Evolutionary conservation across 78 protist genomes (phyloP).

Genomic region (slime mould (Dictyostelium discoideum)): DNA sequence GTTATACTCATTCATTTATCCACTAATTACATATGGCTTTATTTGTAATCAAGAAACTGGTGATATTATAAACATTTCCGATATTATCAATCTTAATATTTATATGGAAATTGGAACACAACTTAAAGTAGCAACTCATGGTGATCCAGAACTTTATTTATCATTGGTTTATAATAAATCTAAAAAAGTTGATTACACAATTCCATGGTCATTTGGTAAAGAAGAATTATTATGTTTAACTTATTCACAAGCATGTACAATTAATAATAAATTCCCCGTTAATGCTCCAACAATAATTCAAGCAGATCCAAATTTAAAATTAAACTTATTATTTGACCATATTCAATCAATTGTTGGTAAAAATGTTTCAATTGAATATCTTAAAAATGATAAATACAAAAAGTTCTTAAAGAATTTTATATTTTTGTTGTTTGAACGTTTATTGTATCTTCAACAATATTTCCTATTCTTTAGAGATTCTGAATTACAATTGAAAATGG

Average conservation of each 20-base stretch:
- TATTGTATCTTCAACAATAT: background rate
- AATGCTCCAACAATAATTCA: background rate
- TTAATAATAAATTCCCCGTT: background rate
- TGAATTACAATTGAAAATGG: background rate
- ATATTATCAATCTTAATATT: background rate
- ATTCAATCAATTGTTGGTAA: background rate
- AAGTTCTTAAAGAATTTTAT: constrained; percentile 7
- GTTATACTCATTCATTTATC: constrained; percentile 24
- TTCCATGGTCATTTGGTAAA: background rate
- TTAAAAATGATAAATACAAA: background rate
- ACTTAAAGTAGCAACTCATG: background rate
- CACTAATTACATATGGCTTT: constrained; percentile 36
- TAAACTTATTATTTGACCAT: background rate
- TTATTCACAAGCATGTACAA: background rate
- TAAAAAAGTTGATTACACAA: background rate
- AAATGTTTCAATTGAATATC: background rate
- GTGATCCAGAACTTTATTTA: background rate
- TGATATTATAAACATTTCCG: background rate
- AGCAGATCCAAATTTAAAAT: background rate
- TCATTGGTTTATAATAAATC: background rate
- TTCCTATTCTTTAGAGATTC: background rate
- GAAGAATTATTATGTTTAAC: background rate
- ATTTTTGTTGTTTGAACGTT: background rate
- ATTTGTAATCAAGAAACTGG: constrained; percentile 11
- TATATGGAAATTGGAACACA: constrained; percentile 47